Evolutionary conservation across 2,329 filamentous ascomycete species (phyloP).

Genomic region (Mycosphaerella sp.): DNA sequence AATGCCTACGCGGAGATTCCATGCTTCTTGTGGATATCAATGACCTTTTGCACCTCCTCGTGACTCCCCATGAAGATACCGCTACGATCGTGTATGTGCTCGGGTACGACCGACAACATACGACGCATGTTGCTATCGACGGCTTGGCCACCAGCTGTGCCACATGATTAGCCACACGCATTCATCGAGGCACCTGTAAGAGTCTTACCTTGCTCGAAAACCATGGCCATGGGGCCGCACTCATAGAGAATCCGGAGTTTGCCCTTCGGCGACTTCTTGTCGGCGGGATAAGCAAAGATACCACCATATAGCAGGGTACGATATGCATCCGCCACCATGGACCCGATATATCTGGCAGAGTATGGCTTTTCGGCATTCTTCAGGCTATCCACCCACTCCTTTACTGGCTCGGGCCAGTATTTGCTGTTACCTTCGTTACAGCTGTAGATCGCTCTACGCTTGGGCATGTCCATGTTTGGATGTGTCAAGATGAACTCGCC

Average conservation of each 20-base stretch:
- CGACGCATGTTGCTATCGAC: constrained; percentile 85
- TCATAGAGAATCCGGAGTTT: constrained; percentile 97
- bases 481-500: constrained; percentile 99
- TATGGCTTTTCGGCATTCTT: constrained; percentile 80
- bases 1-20: constrained; percentile 23
- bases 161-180: constrained; percentile 17
- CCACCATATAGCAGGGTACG: constrained; percentile 91
- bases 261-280: constrained; percentile 97
- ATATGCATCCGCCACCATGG: constrained; percentile 98
- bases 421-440: constrained; percentile 98
- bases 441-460: constrained; percentile 80
- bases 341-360: constrained; percentile 89
- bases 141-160: constrained; percentile 78
- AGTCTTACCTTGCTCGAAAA: constrained; percentile 88
- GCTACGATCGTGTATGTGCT: constrained; percentile 89
- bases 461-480: constrained; percentile 84
- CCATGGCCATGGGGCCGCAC: constrained; percentile 97
- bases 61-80: constrained; percentile 95
- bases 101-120: constrained; percentile 82
- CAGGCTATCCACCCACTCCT: constrained; percentile 80
- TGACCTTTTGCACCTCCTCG: constrained; percentile 94
- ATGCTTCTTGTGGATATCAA: constrained; percentile 65
- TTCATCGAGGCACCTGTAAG: neutral
- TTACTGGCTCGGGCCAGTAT: constrained; percentile 88
- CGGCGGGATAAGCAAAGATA: constrained; percentile 94